A percentile compares a stretch with the other conserved stretches of the same genome.
These are phyloP conservation scores for Salvia miltiorrhiza DNA, from an alignment of 257 asterid genomes.

Conservation along the genomic window DNA sequence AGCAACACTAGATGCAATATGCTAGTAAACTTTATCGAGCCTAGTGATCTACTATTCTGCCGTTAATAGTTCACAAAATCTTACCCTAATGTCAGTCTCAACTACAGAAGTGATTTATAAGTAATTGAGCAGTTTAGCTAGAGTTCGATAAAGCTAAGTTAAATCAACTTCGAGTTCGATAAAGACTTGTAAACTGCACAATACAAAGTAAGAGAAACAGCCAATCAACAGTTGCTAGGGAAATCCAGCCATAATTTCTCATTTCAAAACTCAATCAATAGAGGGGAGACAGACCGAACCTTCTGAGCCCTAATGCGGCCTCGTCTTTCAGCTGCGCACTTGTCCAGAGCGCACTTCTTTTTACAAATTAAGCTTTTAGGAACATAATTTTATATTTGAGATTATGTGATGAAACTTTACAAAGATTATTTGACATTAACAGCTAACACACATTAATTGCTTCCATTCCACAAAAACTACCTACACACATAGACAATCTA, in stretches of 20 bases:
- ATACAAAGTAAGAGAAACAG: neutral
- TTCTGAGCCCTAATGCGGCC: constrained; percentile 94
- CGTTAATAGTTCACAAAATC: neutral
- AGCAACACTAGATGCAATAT: neutral
- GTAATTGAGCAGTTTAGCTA: neutral
- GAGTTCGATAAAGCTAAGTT: neutral
- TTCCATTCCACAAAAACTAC: too few species aligned
- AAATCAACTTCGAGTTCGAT: neutral
- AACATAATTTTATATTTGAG: too few species aligned
- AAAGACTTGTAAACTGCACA: neutral
- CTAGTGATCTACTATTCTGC: neutral
- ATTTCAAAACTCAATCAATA: neutral
- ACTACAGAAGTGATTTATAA: neutral
- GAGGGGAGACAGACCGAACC: constrained; percentile 28
- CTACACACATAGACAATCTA: too few species aligned
- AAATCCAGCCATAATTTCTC: neutral
- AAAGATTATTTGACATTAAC: too few species aligned
- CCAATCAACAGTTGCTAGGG: neutral
- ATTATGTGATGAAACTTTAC: too few species aligned
- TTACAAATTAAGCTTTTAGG: too few species aligned
- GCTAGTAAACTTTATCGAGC: neutral
- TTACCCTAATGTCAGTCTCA: neutral
- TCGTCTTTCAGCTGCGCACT: constrained; percentile 81
- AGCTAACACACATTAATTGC: too few species aligned
- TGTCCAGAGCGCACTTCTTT: constrained; percentile 50